Evolutionary conservation across 2,329 filamentous ascomycete species (phyloP).

Genomic region (Teratosphaeria destructans): DNA sequence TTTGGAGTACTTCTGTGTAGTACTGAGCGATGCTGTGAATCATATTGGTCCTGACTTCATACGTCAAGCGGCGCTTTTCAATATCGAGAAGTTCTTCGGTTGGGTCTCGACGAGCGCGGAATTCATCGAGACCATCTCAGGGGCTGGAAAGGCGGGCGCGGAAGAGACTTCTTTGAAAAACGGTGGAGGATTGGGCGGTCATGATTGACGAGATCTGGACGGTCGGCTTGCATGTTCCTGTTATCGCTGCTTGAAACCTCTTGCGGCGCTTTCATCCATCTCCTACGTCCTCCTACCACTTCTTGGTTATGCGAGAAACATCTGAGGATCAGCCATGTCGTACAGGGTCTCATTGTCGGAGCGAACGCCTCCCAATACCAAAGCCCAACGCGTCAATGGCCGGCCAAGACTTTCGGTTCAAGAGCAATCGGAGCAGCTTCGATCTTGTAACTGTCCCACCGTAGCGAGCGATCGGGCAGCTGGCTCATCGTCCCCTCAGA

Average conservation of each 20-base stretch:
- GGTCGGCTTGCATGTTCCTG: not conserved
- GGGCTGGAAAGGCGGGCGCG: not conserved
- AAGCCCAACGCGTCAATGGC: too few relatives aligned
- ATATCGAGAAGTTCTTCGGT: not conserved
- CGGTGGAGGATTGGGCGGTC: not conserved
- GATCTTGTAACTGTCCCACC: too few relatives aligned
- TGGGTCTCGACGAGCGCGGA: not conserved
- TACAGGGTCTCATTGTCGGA: not conserved
- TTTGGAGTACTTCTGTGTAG: not conserved
- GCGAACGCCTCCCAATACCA: not conserved
- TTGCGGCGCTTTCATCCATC: not conserved
- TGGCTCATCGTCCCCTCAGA: too few relatives aligned
- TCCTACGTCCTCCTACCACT: not conserved
- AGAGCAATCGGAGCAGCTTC: too few relatives aligned
- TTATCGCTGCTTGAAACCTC: not conserved
- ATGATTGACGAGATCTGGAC: not conserved
- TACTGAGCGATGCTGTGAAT: not conserved
- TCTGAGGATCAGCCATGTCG: not conserved
- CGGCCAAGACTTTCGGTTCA: not conserved
- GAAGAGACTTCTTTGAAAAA: not conserved
- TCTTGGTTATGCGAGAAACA: not conserved
- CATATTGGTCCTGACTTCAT: not conserved
- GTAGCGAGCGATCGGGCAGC: too few relatives aligned
- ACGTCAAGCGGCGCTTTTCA: not conserved
- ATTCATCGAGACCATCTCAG: not conserved